These are phyloP conservation scores for Dryas drummondii DNA, from an alignment of 306 rosid species.

Conservation along the genomic window DNA sequence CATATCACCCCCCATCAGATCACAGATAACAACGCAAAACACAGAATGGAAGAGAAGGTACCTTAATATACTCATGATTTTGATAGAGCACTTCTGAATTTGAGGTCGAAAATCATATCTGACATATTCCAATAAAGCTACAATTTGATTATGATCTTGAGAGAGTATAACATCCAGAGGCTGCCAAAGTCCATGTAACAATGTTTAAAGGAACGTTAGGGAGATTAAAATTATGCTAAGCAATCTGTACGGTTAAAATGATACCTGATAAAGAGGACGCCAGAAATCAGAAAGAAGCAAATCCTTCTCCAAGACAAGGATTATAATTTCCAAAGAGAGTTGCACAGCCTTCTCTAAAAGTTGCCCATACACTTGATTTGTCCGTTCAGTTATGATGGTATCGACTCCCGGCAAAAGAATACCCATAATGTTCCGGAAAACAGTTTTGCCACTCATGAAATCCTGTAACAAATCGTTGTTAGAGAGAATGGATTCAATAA, in stretches of 20 bases:
- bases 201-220: background rate
- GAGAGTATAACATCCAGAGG: conserved; percentile 93
- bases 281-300: conserved; percentile 83
- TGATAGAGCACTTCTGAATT: conserved; percentile 86
- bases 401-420: conserved; percentile 83
- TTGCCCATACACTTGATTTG: conserved; percentile 71
- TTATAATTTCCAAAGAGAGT: conserved; percentile 81
- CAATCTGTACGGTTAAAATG: background rate
- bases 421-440: conserved; percentile 87
- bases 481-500: background rate
- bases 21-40: conserved; percentile 16
- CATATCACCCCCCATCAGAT: background rate
- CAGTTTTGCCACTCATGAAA: conserved; percentile 94
- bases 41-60: conserved; percentile 31
- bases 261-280: conserved; percentile 93
- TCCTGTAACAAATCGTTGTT: conserved; percentile 53
- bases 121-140: conserved; percentile 86
- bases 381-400: conserved; percentile 69
- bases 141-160: conserved; percentile 91
- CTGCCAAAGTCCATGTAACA: conserved; percentile 28
- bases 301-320: conserved; percentile 81
- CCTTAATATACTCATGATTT: conserved; percentile 95
- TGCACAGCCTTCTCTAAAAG: conserved; percentile 90
- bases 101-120: conserved; percentile 92
- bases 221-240: background rate